phyloP scores from a whole-genome alignment of 331 rosid genomes.

The Malus hybrid region DNA sequence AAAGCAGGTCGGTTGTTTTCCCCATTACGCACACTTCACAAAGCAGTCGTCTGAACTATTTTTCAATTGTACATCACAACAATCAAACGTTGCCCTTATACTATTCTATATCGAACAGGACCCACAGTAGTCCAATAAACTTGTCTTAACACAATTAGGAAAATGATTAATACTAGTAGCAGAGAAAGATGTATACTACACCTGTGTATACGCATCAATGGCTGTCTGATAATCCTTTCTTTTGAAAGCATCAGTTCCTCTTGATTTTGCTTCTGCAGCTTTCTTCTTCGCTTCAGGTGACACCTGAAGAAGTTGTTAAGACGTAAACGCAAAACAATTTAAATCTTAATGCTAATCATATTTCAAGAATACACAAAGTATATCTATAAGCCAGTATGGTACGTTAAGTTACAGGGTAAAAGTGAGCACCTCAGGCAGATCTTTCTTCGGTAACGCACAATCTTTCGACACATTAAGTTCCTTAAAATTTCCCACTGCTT shows the following conservation, averaged over 20 bases:
- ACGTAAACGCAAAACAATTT: background rate
- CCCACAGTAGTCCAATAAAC: background rate
- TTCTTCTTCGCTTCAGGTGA: constrained; percentile 72
- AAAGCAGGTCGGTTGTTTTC: background rate
- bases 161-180: background rate
- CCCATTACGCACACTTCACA: background rate
- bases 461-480: constrained; percentile 37
- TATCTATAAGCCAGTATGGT: background rate
- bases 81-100: background rate
- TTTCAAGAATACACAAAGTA: background rate
- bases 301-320: constrained; percentile 44
- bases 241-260: constrained; percentile 85
- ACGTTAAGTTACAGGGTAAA: background rate
- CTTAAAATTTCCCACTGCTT: constrained; percentile 21
- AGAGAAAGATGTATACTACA: constrained; percentile 19
- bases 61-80: background rate
- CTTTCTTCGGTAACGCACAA: constrained; percentile 27
- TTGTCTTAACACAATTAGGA: background rate
- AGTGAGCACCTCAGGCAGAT: constrained; percentile 64
- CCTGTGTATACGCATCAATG: constrained; percentile 88
- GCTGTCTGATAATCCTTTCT: constrained; percentile 55
- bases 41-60: background rate
- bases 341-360: background rate
- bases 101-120: background rate
- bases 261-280: constrained; percentile 88